phyloP scores from a whole-genome alignment of 208 protist species.

The Porcisia deanei region DNA sequence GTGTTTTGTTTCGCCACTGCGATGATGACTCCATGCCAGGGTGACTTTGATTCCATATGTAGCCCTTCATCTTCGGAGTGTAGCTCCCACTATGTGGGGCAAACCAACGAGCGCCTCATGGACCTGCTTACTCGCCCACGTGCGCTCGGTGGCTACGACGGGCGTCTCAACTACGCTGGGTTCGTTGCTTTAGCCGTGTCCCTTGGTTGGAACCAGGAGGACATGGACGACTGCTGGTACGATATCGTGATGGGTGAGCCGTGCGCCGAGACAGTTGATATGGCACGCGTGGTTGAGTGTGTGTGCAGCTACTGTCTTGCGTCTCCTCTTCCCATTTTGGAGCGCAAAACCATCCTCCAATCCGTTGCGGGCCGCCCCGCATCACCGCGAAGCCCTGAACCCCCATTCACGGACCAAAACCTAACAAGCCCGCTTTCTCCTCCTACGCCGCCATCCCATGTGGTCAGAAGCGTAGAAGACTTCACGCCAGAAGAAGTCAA shows the following conservation, averaged over 20 bases:
- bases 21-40: conserved; percentile 1
- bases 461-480: not conserved
- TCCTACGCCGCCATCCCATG: not conserved
- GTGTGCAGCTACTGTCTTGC: conserved; percentile 49
- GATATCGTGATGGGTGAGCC: conserved; percentile 65
- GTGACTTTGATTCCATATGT: conserved; percentile 8
- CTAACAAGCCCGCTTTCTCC: conserved; percentile 14
- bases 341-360: not conserved
- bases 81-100: not conserved
- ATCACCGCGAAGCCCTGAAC: not conserved
- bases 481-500: not conserved
- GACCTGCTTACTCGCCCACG: conserved; percentile 41
- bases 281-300: conserved; percentile 48
- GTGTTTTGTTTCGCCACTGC: not conserved
- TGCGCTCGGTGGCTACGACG: conserved; percentile 55
- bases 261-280: conserved; percentile 35
- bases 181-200: conserved; percentile 36
- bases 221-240: conserved; percentile 84
- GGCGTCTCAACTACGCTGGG: conserved; percentile 53
- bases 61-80: conserved; percentile 16
- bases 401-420: not conserved
- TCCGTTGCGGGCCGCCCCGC: not conserved
- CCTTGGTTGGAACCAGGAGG: conserved; percentile 59
- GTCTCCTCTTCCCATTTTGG: conserved; percentile 17
- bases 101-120: conserved; percentile 20